These are phyloP conservation scores for Wickerhamomyces ciferrii DNA, from an alignment of 805 yeast species.

Conservation along the genomic window DNA sequence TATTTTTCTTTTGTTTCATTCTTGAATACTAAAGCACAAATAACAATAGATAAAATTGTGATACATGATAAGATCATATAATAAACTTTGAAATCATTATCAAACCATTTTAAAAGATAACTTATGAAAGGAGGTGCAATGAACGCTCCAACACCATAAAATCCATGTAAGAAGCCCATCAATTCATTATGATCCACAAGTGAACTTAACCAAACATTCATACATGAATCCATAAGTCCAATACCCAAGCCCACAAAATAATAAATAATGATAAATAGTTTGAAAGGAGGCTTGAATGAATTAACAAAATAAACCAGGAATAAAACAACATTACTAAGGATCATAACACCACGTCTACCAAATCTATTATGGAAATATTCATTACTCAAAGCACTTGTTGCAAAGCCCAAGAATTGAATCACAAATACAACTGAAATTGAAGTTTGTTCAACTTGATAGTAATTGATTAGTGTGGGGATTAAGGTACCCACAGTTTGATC, in stretches of 20 bases:
- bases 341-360: constrained; percentile 45
- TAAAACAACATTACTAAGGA: constrained; percentile 30
- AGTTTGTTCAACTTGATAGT: constrained; percentile 44
- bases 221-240: constrained; percentile 51
- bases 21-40: not conserved
- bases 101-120: constrained; percentile 23
- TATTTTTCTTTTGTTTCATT: constrained; percentile 34
- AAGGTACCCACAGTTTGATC: constrained; percentile 62
- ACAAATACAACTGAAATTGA: constrained; percentile 45
- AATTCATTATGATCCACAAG: constrained; percentile 49
- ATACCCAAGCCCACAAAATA: constrained; percentile 46
- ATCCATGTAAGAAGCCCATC: constrained; percentile 61
- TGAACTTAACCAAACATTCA: constrained; percentile 43
- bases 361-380: constrained; percentile 33
- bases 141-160: constrained; percentile 71
- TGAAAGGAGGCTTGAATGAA: constrained; percentile 31
- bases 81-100: constrained; percentile 24
- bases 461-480: constrained; percentile 43
- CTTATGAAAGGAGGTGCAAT: constrained; percentile 64
- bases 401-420: constrained; percentile 49
- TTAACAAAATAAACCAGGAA: constrained; percentile 32
- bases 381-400: constrained; percentile 44
- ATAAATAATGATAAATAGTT: constrained; percentile 33
- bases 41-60: constrained; percentile 26
- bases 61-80: constrained; percentile 31